Evolutionary conservation across 2,329 filamentous ascomycete genomes (phyloP).

Genomic region (Thielaviopsis populi): DNA sequence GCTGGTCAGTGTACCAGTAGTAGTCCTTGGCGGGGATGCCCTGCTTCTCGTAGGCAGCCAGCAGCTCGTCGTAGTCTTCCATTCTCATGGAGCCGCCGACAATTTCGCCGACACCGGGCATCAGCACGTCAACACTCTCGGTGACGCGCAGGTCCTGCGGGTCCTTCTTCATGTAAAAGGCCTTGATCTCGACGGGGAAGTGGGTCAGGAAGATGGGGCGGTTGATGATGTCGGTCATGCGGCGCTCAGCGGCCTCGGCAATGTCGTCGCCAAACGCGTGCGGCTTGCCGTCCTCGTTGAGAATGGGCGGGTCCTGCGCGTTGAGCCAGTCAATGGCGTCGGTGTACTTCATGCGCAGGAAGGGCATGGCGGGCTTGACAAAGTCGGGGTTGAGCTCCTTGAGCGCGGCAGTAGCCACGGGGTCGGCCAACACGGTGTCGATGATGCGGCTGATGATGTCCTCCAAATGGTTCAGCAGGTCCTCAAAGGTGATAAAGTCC

Average conservation of each 20-base stretch:
- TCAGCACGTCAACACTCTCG: constrained; percentile 69
- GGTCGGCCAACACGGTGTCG: constrained; percentile 59
- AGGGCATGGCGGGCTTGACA: constrained; percentile 64
- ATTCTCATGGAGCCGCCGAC: constrained; percentile 96
- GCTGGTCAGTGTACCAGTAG: constrained; percentile 98
- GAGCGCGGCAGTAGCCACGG: constrained; percentile 55
- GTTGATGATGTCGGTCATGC: constrained; percentile 96
- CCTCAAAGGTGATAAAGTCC: constrained; percentile 86
- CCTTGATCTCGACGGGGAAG: constrained; percentile 95
- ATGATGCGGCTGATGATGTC: constrained; percentile 75
- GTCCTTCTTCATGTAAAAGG: constrained; percentile 97
- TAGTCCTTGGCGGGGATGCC: constrained; percentile 73
- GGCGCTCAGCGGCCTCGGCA: constrained; percentile 88
- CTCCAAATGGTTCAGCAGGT: constrained; percentile 78
- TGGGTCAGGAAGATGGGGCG: constrained; percentile 89
- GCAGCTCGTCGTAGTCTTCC: constrained; percentile 75
- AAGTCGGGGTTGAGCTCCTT: constrained; percentile 87
- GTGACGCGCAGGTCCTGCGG: constrained; percentile 65
- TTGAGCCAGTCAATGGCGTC: constrained; percentile 91
- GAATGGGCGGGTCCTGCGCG: constrained; percentile 63
- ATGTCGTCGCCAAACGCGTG: constrained; percentile 96
- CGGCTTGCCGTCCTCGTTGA: constrained; percentile 79
- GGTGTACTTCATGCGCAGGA: constrained; percentile 85
- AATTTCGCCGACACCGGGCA: constrained; percentile 96
- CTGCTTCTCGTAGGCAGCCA: constrained; percentile 76